Evolutionary conservation across 2,329 filamentous ascomycete species (phyloP).

Genomic region (Pestalotiopsis sp.): DNA sequence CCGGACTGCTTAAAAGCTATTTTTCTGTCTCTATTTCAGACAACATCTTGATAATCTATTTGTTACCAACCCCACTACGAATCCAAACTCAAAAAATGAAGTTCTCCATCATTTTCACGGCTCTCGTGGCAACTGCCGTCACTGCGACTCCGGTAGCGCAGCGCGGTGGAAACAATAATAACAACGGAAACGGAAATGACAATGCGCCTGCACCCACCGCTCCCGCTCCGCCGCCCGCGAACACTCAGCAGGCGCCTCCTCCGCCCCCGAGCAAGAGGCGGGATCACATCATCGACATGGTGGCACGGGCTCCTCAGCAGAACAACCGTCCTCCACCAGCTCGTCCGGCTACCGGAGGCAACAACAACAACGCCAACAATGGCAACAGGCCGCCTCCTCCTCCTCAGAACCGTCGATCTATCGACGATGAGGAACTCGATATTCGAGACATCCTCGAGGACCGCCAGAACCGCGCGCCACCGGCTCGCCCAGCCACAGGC

Average conservation of each 20-base stretch:
- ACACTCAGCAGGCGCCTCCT: neutral
- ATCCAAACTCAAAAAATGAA: slow-evolving; percentile 1
- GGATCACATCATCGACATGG: neutral
- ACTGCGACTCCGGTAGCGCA: slow-evolving; percentile 11
- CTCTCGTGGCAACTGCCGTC: slow-evolving; percentile 4
- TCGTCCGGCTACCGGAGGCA: neutral
- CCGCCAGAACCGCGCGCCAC: neutral
- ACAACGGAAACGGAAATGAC: neutral
- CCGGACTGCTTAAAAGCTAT: neutral
- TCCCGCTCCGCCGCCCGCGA: neutral
- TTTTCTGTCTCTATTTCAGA: neutral
- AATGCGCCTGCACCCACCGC: neutral
- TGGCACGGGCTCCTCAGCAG: neutral
- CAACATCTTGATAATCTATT: neutral
- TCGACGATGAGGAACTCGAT: neutral
- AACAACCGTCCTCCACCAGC: neutral
- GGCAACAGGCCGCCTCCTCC: neutral
- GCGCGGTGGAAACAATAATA: neutral
- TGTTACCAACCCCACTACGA: neutral
- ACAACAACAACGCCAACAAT: neutral
- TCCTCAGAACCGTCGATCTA: neutral
- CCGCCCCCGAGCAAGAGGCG: neutral
- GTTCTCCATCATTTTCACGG: slow-evolving; percentile 7
- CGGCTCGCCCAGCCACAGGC: neutral
- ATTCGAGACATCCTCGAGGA: neutral